Evolutionary conservation across 352 stramenopile genomes (phyloP).

Genomic region (Phytophthora pinifolia): DNA sequence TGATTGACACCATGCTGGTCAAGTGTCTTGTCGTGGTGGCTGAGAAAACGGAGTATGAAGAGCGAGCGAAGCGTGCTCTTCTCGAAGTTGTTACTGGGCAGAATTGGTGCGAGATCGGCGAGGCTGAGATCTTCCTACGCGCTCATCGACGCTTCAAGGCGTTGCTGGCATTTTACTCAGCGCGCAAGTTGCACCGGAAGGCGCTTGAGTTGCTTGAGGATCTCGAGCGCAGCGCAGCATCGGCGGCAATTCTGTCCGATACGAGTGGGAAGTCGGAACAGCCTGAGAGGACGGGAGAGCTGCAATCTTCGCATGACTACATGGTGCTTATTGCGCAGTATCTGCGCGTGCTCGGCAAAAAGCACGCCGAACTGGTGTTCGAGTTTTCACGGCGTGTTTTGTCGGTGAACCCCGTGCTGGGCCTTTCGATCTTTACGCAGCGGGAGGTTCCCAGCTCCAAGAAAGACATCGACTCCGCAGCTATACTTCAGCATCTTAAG

Average conservation of each 20-base stretch:
- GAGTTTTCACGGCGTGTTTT: constrained; percentile 81
- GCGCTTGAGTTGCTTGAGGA: constrained; percentile 81
- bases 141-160: constrained; percentile 60
- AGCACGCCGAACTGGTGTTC: constrained; percentile 72
- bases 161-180: constrained; percentile 70
- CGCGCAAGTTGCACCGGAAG: constrained; percentile 73
- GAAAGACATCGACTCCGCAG: constrained; percentile 64
- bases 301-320: constrained; percentile 51
- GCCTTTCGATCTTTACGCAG: constrained; percentile 80
- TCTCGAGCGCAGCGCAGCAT: constrained; percentile 55
- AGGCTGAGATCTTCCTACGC: constrained; percentile 78
- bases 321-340: constrained; percentile 68
- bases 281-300: constrained; percentile 3
- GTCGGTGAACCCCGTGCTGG: constrained; percentile 48
- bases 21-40: constrained; percentile 78
- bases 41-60: constrained; percentile 41
- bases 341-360: constrained; percentile 59
- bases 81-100: constrained; percentile 48
- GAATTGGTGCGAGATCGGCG: constrained; percentile 74
- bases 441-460: constrained; percentile 46
- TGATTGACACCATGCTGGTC: constrained; percentile 81
- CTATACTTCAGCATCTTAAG: constrained; percentile 71
- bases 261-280: background rate
- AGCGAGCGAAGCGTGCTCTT: constrained; percentile 43
- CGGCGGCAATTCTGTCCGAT: constrained; percentile 17